A percentile compares a stretch with the other conserved stretches of the same genome.
phyloP scores from a whole-genome alignment of 176 grass and related monocot genomes.

The Musa acuminata region DNA sequence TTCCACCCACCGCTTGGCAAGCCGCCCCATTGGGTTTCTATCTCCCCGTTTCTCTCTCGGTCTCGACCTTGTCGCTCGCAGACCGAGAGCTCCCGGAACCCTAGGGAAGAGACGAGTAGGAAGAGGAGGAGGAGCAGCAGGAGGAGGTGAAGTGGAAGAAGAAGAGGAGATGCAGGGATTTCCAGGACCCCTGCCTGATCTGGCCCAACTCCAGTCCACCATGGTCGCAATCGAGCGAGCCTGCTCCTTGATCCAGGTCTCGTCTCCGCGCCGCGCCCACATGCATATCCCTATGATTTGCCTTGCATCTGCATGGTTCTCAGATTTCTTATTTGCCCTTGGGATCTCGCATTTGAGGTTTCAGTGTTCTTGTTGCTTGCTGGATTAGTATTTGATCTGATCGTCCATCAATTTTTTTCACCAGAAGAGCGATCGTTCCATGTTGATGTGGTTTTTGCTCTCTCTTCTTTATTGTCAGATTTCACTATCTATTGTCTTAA shows the following conservation, averaged over 20 bases:
- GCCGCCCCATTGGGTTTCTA: not conserved
- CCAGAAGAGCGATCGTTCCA: not conserved
- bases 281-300: not conserved
- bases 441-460: too few species aligned
- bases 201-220: constrained; percentile 66
- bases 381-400: not conserved
- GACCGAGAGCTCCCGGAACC: not conserved
- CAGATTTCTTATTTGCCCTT: too few species aligned
- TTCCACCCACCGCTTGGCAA: not conserved
- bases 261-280: not conserved
- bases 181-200: constrained; percentile 52
- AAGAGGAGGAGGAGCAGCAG: constrained; percentile 31
- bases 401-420: not conserved
- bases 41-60: too few species aligned
- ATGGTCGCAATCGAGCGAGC: constrained; percentile 76
- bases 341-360: too few species aligned
- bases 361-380: too few species aligned
- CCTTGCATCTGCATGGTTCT: constrained; percentile 16
- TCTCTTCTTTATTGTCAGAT: too few species aligned
- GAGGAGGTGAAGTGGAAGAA: too few species aligned
- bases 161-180: constrained; percentile 53
- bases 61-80: not conserved
- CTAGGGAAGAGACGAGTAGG: not conserved
- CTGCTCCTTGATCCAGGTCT: constrained; percentile 80
- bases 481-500: too few species aligned